These are phyloP conservation scores for Saccharomycopsis babjevae DNA, from an alignment of 805 yeast species.

Conservation along the genomic window DNA sequence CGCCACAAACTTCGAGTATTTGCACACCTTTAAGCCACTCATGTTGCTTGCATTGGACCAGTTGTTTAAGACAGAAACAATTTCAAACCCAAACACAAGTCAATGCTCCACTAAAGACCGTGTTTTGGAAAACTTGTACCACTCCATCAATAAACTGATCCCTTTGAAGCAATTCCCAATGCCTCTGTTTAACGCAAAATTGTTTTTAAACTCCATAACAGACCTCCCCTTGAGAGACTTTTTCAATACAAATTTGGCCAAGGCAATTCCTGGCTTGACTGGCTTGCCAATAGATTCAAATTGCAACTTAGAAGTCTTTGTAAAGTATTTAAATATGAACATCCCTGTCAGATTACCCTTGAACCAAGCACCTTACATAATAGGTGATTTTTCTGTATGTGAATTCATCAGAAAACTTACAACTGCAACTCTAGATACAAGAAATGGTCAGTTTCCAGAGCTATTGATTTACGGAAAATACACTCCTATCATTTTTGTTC, in stretches of 20 bases:
- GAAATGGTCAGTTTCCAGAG: slow-evolving; percentile 28
- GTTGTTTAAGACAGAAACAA: slow-evolving; percentile 26
- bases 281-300: slow-evolving; percentile 20
- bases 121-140: slow-evolving; percentile 5
- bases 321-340: slow-evolving; percentile 32
- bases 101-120: not conserved
- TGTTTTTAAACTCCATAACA: slow-evolving; percentile 10
- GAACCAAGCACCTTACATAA: slow-evolving; percentile 22
- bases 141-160: slow-evolving; percentile 1
- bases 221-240: slow-evolving; percentile 15
- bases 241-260: slow-evolving; percentile 1
- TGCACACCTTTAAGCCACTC: slow-evolving; percentile 45
- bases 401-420: slow-evolving; percentile 10
- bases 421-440: slow-evolving; percentile 8
- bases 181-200: slow-evolving; percentile 6
- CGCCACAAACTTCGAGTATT: slow-evolving; percentile 35
- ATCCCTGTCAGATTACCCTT: slow-evolving; percentile 33
- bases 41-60: slow-evolving; percentile 39
- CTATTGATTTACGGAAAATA: slow-evolving; percentile 42
- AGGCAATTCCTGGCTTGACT: not conserved
- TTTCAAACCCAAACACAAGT: not conserved
- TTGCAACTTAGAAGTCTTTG: slow-evolving; percentile 31
- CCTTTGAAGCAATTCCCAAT: slow-evolving; percentile 1
- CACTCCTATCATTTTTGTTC: slow-evolving; percentile 43
- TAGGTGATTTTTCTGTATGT: slow-evolving; percentile 17